Conservation (phyloP, 1,284 basidiomycete genomes). For the Fomitopsis pinicola region DNA sequence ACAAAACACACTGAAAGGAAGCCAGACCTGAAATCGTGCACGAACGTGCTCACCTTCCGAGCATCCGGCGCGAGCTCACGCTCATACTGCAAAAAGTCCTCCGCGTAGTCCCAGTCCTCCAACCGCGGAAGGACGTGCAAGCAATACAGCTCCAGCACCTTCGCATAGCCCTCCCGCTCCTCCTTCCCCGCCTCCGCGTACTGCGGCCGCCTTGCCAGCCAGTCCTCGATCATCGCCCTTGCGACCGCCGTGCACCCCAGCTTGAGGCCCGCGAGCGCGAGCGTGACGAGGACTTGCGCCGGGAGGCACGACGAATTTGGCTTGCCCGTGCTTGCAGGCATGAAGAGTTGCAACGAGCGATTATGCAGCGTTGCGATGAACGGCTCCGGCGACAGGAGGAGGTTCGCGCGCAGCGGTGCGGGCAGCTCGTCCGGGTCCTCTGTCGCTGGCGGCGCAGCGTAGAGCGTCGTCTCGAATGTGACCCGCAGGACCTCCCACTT, state of each 20-base stretch:
- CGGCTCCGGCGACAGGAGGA: constrained; percentile 53
- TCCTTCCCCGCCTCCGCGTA: constrained; percentile 16
- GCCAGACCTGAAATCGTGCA: constrained; percentile 1
- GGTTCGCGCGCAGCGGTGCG: constrained; percentile 42
- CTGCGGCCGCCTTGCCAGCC: constrained; percentile 51
- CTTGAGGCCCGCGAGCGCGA: constrained; percentile 66
- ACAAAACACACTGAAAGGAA: neutral
- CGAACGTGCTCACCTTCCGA: constrained; percentile 45
- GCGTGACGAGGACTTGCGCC: constrained; percentile 59
- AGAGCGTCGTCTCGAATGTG: constrained; percentile 73
- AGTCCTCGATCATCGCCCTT: constrained; percentile 67
- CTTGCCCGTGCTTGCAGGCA: constrained; percentile 36
- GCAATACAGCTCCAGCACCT: constrained; percentile 70
- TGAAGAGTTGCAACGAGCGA: constrained; percentile 65
- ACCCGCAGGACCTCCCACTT: constrained; percentile 84
- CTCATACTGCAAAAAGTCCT: constrained; percentile 70
- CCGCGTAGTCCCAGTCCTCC: constrained; percentile 73
- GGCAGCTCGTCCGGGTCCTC: constrained; percentile 42
- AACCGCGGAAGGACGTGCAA: constrained; percentile 66
- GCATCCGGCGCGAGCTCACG: constrained; percentile 47
- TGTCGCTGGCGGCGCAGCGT: constrained; percentile 46
- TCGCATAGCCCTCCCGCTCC: constrained; percentile 57
- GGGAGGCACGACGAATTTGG: constrained; percentile 59
- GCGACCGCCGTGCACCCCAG: constrained; percentile 56
- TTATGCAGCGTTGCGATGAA: constrained; percentile 53